Evolutionary conservation across 2,329 filamentous ascomycete species (phyloP).

Genomic region (Neospermospora avenae): DNA sequence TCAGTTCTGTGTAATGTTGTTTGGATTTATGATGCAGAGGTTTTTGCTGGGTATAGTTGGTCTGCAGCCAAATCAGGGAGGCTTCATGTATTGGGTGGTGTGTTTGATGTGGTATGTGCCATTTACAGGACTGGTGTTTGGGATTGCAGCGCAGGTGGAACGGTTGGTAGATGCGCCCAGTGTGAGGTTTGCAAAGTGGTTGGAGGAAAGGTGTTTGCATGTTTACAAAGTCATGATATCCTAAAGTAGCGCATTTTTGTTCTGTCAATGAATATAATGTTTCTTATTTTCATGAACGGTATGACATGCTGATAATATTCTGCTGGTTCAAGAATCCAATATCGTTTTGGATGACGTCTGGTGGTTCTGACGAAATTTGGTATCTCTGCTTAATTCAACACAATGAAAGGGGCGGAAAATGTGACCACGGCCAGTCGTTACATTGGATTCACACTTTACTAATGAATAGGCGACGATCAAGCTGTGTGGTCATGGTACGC

Average conservation of each 20-base stretch:
- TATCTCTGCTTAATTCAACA: too few relatives aligned
- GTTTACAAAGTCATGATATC: background rate
- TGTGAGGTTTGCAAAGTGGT: constrained; percentile 54
- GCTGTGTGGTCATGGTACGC: too few relatives aligned
- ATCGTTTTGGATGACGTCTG: too few relatives aligned
- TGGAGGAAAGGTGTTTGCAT: constrained; percentile 49
- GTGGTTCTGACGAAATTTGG: too few relatives aligned
- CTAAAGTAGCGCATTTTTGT: background rate
- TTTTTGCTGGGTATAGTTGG: constrained; percentile 12
- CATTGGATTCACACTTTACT: too few relatives aligned
- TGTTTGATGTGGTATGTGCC: constrained; percentile 21
- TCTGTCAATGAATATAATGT: too few relatives aligned
- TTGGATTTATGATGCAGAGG: constrained; percentile 26
- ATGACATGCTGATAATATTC: too few relatives aligned
- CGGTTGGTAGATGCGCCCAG: constrained; percentile 50
- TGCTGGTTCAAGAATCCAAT: too few relatives aligned
- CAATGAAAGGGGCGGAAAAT: too few relatives aligned
- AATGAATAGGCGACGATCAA: too few relatives aligned
- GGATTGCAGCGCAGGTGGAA: constrained; percentile 45
- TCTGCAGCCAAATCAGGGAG: constrained; percentile 2
- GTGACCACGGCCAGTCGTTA: too few relatives aligned
- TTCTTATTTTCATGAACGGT: too few relatives aligned
- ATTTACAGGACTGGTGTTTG: constrained; percentile 39
- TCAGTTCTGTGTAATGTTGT: constrained; percentile 31
- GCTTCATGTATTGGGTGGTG: constrained; percentile 20